Evolutionary conservation across 2,329 filamentous ascomycete species (phyloP).

Genomic region (Massarina eburnea): DNA sequence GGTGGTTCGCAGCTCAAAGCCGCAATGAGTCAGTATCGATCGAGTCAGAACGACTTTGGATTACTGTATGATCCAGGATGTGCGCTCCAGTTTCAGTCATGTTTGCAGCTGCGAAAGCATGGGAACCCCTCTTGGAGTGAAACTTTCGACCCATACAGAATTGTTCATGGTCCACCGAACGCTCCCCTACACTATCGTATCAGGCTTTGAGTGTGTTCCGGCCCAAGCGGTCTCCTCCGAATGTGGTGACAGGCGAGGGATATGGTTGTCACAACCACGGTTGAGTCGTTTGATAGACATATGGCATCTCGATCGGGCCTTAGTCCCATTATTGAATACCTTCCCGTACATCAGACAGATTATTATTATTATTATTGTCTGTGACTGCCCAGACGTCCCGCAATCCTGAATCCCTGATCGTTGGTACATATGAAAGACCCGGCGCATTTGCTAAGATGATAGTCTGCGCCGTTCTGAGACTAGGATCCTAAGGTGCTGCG

Average conservation of each 20-base stretch:
- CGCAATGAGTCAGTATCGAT: too few relatives aligned
- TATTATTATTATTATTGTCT: too few relatives aligned
- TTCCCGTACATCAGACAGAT: too few relatives aligned
- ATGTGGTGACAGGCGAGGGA: background rate
- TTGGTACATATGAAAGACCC: background rate
- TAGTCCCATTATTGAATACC: too few relatives aligned
- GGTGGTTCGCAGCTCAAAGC: background rate
- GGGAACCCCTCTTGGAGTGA: background rate
- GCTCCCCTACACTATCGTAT: background rate
- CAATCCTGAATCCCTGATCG: background rate
- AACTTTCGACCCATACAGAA: background rate
- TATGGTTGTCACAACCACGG: background rate
- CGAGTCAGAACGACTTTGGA: background rate
- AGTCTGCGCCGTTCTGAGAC: background rate
- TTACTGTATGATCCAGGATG: background rate
- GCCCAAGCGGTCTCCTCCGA: background rate
- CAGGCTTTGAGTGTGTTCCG: background rate
- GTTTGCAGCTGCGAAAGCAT: background rate
- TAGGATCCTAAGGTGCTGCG: background rate
- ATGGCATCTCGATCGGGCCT: background rate
- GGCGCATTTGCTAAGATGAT: constrained; percentile 4
- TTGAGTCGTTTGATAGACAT: background rate
- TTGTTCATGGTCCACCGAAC: background rate
- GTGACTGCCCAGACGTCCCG: too few relatives aligned
- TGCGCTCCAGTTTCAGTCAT: background rate